Evolutionary conservation across 148 eudicot genomes (phyloP), one percentile per base, ranked within the genome.

Genomic region (Diospyros kaki): DNA sequence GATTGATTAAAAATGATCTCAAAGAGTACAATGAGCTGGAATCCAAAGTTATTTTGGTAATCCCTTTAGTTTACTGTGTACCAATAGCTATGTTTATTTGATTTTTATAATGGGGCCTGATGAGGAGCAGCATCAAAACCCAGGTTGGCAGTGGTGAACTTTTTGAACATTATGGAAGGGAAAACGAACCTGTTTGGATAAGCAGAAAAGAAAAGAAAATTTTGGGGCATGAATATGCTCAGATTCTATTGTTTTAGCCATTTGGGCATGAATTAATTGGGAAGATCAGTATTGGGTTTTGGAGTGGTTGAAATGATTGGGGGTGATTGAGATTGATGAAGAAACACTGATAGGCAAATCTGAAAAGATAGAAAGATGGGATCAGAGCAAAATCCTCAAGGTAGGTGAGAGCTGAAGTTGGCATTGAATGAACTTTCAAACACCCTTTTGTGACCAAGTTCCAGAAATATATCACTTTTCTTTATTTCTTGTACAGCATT

Each of bases 101-200:
- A 53, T 3, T 41, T 71, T 51, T 62, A 7, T n/a, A 64, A 17
- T 38, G 18, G 69, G 13, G 17, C 28, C 28, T 28, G 28, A 18
- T n/a, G 73, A 59, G 69, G 74, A 64, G 8, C 54, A 53, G 61
- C 54, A 56, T 38, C 63, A 81, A 69, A 80, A 59, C 9, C 81
- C 84, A 84, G 86, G 83, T 81, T 87, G 88, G 81, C 82, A 77
- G 72, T 80, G 62, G 78, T 80, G 81, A 77, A 58, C 68, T 82
- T 75, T 69, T 79, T 78, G 6, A 4, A 72, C 79, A 81, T 82
- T 80, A 76, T 78, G 41, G 61, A 39, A 14, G 11, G 5, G 39
- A 6, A 11, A 28, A 44, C 38, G 66, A 38, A 62, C 44, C 17
- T 39, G 2, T 39, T 62, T 62, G 39, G 12, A 62, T 28, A 62